A percentile compares a stretch with the other conserved stretches of the same genome.
Evolutionary conservation across 768 basidiomycete species (phyloP).

Genomic region (Cystofilobasidium capitatum): DNA sequence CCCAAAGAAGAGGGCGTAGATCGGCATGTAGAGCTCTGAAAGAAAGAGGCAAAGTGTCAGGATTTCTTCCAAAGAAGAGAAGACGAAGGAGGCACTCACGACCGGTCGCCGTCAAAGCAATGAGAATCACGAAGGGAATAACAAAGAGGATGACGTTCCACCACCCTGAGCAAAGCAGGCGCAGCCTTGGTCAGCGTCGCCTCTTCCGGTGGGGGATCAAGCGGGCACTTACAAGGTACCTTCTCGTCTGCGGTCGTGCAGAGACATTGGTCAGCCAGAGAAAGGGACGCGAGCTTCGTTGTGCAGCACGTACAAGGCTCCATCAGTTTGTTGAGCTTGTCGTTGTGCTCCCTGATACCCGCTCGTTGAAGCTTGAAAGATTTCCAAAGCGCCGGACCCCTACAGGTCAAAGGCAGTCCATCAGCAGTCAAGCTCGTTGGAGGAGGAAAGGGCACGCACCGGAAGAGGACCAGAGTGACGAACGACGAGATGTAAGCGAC

Average conservation of each 20-base stretch:
- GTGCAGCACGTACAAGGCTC: too few species aligned
- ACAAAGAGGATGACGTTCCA: not conserved
- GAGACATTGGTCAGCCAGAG: too few species aligned
- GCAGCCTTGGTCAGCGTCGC: not conserved
- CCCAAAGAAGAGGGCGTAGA: not conserved
- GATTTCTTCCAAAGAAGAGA: not conserved
- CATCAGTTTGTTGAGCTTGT: slow-evolving; percentile 1
- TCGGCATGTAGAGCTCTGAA: slow-evolving; percentile 7
- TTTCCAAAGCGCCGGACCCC: not conserved
- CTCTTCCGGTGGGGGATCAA: too few species aligned
- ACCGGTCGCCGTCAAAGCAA: not conserved
- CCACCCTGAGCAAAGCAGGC: not conserved
- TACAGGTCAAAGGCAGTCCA: not conserved
- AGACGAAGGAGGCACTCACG: not conserved
- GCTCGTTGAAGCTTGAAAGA: not conserved
- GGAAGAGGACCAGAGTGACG: slow-evolving; percentile 11
- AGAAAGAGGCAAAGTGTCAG: too few species aligned
- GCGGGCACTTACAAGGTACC: not conserved
- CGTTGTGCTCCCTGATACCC: not conserved
- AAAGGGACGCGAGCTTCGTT: too few species aligned
- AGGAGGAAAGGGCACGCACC: not conserved
- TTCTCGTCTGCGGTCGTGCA: too few species aligned
- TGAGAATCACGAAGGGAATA: not conserved
- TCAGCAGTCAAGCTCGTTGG: not conserved
- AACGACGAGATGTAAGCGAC: not conserved